These are phyloP conservation scores for Starmerella bombicola DNA, from an alignment of 805 yeast species.

Conservation along the genomic window DNA sequence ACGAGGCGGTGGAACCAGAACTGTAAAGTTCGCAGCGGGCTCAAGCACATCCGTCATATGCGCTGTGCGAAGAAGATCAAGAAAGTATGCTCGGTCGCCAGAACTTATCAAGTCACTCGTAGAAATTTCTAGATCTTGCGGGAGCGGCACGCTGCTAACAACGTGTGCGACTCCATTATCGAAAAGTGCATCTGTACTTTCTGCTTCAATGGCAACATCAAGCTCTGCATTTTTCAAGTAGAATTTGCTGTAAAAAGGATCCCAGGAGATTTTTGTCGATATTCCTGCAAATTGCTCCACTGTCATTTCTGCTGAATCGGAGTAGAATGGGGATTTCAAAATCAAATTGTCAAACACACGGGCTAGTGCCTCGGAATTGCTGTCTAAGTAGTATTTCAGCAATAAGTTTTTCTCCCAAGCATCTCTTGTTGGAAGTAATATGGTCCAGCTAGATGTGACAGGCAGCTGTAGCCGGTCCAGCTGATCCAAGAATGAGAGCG, in stretches of 20 bases:
- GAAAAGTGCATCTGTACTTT: conserved; percentile 52
- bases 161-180: conserved; percentile 80
- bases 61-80: conserved; percentile 33
- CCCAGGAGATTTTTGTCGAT: conserved; percentile 11
- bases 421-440: conserved; percentile 62
- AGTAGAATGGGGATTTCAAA: conserved; percentile 51
- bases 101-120: conserved; percentile 45
- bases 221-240: conserved; percentile 2
- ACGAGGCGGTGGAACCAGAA: conserved; percentile 58
- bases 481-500: conserved; percentile 45
- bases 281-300: conserved; percentile 24
- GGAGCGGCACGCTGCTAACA: conserved; percentile 43
- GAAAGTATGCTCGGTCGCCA: conserved; percentile 38
- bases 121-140: conserved; percentile 42
- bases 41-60: conserved; percentile 30
- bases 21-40: conserved; percentile 38
- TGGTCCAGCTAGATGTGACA: conserved; percentile 53
- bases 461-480: conserved; percentile 42
- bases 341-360: conserved; percentile 45
- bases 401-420: conserved; percentile 60
- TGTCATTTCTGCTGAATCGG: conserved; percentile 37
- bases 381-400: conserved; percentile 44
- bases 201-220: conserved; percentile 7
- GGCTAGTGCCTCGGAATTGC: conserved; percentile 41
- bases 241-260: not conserved